Evolutionary conservation across 495 filamentous ascomycete genomes (phyloP).

Genomic region (Choiromyces venosus): DNA sequence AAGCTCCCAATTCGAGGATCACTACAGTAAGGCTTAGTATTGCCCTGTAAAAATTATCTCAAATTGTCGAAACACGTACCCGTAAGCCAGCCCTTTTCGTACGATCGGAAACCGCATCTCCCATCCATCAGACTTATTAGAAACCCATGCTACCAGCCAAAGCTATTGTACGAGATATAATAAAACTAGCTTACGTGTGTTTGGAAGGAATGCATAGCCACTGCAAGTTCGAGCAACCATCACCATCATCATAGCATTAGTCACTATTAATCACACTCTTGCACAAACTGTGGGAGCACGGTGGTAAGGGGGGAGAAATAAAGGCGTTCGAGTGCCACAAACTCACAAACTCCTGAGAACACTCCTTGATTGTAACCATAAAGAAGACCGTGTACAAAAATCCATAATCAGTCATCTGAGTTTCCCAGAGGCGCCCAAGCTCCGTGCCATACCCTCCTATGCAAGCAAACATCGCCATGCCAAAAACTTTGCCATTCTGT

Average conservation of each 20-base stretch:
- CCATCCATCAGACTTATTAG: constrained; percentile 42
- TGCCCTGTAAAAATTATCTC: constrained; percentile 7
- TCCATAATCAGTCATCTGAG: background rate
- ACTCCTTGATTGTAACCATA: constrained; percentile 74
- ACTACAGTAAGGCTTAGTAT: constrained; percentile 38
- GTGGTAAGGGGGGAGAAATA: background rate
- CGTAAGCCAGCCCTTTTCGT: constrained; percentile 44
- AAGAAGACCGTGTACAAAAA: constrained; percentile 38
- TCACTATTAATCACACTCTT: background rate
- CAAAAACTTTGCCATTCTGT: constrained; percentile 65
- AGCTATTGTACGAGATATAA: background rate
- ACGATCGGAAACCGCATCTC: constrained; percentile 47
- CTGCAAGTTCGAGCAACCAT: constrained; percentile 6
- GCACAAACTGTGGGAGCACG: background rate
- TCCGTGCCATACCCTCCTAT: constrained; percentile 54
- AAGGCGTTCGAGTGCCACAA: background rate
- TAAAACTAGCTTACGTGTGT: constrained; percentile 32
- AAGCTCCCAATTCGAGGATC: constrained; percentile 76
- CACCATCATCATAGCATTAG: background rate
- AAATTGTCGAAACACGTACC: constrained; percentile 8
- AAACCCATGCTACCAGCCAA: constrained; percentile 16
- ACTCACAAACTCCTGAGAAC: constrained; percentile 58
- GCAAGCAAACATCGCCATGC: constrained; percentile 69
- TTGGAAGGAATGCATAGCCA: constrained; percentile 47
- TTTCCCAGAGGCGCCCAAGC: background rate